Conservation (phyloP, 106 monocot species). For the Triglochin maritima region DNA sequence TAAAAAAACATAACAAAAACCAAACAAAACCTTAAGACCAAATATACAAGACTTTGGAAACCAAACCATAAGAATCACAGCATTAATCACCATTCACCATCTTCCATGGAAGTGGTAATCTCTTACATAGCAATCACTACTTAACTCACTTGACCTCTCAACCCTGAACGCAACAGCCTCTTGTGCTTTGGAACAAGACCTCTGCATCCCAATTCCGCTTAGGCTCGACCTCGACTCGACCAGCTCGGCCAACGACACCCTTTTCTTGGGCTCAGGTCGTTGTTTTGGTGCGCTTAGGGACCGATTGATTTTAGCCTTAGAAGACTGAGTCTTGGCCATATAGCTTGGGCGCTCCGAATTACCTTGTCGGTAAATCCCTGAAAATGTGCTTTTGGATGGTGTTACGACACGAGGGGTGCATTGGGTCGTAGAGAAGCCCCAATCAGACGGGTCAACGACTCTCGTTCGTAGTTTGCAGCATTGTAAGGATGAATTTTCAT, state of each 20-base stretch:
- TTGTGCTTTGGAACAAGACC: slow-evolving; percentile 35
- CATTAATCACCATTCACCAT: not conserved
- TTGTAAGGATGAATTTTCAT: too few relatives aligned
- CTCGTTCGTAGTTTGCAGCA: too few relatives aligned
- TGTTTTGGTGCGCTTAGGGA: slow-evolving; percentile 94
- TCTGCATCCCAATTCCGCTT: slow-evolving; percentile 49
- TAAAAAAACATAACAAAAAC: not conserved
- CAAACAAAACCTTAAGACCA: not conserved
- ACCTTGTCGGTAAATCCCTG: not conserved
- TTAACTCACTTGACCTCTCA: slow-evolving; percentile 19
- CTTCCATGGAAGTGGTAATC: slow-evolving; percentile 2
- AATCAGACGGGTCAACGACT: slow-evolving; percentile 3
- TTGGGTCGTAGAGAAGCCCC: slow-evolving; percentile 18
- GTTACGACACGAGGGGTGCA: slow-evolving; percentile 23
- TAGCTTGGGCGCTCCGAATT: slow-evolving; percentile 34
- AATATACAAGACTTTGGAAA: not conserved
- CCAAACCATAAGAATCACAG: not conserved
- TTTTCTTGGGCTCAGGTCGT: slow-evolving; percentile 41
- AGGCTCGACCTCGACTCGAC: slow-evolving; percentile 50
- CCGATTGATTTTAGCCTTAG: slow-evolving; percentile 72
- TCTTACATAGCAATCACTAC: not conserved
- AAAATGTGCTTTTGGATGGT: not conserved
- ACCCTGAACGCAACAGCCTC: slow-evolving; percentile 51
- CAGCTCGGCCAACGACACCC: slow-evolving; percentile 21
- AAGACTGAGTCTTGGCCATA: slow-evolving; percentile 86